Evolutionary conservation across 306 rosid genomes (phyloP), one percentile per base, ranked within the genome.

Genomic region (Cicer cuneatum): DNA sequence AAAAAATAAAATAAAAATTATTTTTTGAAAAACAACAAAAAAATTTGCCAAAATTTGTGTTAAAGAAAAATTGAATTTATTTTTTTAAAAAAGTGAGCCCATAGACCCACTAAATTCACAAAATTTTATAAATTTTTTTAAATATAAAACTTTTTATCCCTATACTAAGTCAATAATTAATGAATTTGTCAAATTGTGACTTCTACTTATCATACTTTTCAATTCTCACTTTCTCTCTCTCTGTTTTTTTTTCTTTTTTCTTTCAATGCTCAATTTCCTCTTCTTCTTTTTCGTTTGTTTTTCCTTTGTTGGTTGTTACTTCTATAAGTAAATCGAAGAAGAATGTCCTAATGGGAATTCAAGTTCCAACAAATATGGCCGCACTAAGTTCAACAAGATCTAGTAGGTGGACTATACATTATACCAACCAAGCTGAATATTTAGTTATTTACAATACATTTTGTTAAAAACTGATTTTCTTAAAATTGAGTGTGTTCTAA

Each of bases 331-430:
- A 37, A 63, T 9, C 19, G 7, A 72, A 65, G 73, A 75, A 54
- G 54, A 70, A 62, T 5, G 14, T 41, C 54, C 1, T 9, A 71
- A 63, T 63, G 53, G 63, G 73, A 16, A 53, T 58, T 58, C 41
- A 8, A 29, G 41, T 53, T n/a, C 48, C 13, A 42, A 62, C 58
- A 70, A 70, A 33, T 7, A 8, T 35, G 78, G 69, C 5, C 75
- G 71, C 61, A 46, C 63, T 42, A 8, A 35, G 12, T 57, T 47
- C 54, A 59, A 77, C 75, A 38, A 24, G n/a, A 18, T 58, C 65
- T 58, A 47, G 16, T 13, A 7, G 53, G 15, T 29, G 33, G 33
- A 29, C 3, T 29, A 29, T 29, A 29, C 33, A 29, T n/a, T 48
- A 1, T 7, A n/a, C 53, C 53, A 48, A 48, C 53, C 53, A 48